These are phyloP conservation scores for Psophocarpus tetragonolobus DNA, from an alignment of 306 rosid genomes.

Conservation along the genomic window DNA sequence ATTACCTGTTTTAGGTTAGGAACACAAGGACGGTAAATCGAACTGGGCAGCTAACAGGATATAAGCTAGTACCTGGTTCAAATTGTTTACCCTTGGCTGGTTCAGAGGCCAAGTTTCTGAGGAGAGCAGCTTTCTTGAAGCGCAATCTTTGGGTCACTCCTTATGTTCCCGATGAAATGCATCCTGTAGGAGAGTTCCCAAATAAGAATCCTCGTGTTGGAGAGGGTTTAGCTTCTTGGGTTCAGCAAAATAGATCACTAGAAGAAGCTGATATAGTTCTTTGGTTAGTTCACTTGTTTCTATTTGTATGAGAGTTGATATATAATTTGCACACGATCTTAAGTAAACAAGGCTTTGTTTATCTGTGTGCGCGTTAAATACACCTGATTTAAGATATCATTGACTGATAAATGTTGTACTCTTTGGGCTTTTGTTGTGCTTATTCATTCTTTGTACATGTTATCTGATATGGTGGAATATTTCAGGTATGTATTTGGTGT, in stretches of 20 bases:
- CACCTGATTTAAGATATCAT: not conserved
- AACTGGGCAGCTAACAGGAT: constrained; percentile 75
- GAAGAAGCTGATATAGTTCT: constrained; percentile 87
- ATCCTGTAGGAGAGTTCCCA: constrained; percentile 82
- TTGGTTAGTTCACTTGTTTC: constrained; percentile 55
- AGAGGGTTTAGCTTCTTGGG: constrained; percentile 87
- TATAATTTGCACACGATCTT: not conserved
- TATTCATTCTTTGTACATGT: not conserved
- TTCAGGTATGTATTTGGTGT: constrained; percentile 80
- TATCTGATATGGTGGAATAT: constrained; percentile 20
- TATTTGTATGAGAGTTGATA: not conserved
- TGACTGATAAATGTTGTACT: not conserved
- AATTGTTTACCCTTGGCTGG: constrained; percentile 76
- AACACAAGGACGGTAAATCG: constrained; percentile 74
- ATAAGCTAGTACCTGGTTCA: constrained; percentile 71
- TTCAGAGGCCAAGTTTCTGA: constrained; percentile 70
- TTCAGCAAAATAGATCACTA: constrained; percentile 62
- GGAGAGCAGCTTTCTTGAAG: constrained; percentile 76
- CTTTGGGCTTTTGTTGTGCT: not conserved
- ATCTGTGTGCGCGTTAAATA: not conserved
- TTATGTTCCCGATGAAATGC: constrained; percentile 59
- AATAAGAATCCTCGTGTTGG: constrained; percentile 83
- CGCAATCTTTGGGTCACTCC: constrained; percentile 89
- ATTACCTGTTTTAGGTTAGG: constrained; percentile 51
- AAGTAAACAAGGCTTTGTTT: not conserved